Evolutionary conservation across 139 green algal species (phyloP).

Genomic region (Medakamo hakoo): DNA sequence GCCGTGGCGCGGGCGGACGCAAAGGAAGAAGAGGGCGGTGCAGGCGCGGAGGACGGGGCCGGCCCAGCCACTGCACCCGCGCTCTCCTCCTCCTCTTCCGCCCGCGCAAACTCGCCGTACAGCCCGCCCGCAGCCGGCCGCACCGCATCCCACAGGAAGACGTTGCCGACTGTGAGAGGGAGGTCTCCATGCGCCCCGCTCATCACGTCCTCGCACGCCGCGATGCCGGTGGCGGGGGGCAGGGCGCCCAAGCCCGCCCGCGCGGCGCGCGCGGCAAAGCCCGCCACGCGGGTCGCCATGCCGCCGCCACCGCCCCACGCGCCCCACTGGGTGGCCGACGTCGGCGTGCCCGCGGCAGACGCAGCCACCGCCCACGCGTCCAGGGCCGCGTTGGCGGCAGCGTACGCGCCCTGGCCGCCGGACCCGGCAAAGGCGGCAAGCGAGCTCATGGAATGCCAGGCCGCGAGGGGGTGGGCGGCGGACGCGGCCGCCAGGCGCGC

Average conservation of each 20-base stretch:
- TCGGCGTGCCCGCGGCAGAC: conserved; percentile 1
- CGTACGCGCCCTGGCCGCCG: conserved; percentile 31
- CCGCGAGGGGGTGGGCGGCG: too few species aligned
- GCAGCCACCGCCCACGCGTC: conserved; percentile 14
- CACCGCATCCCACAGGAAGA: neutral
- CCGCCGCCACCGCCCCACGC: conserved; percentile 32
- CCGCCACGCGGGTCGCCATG: conserved; percentile 53
- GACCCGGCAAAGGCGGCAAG: conserved; percentile 42
- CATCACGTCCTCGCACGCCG: conserved; percentile 15
- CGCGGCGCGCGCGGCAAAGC: conserved; percentile 23
- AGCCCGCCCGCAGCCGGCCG: neutral
- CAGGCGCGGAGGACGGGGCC: too few species aligned
- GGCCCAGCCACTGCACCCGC: too few species aligned
- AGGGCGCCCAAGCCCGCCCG: conserved; percentile 43
- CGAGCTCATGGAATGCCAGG: conserved; percentile 33
- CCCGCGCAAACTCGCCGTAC: neutral
- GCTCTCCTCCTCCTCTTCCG: neutral
- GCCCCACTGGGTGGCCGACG: conserved; percentile 22
- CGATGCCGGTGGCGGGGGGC: conserved; percentile 23
- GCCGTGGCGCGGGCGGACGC: neutral
- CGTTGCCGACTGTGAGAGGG: neutral
- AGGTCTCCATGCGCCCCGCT: neutral
- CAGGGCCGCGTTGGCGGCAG: conserved; percentile 28
- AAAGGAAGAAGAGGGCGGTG: neutral
- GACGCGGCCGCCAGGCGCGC: neutral